phyloP scores from a whole-genome alignment of 2,329 filamentous ascomycete genomes.

The Fonsecaea multimorphosa region DNA sequence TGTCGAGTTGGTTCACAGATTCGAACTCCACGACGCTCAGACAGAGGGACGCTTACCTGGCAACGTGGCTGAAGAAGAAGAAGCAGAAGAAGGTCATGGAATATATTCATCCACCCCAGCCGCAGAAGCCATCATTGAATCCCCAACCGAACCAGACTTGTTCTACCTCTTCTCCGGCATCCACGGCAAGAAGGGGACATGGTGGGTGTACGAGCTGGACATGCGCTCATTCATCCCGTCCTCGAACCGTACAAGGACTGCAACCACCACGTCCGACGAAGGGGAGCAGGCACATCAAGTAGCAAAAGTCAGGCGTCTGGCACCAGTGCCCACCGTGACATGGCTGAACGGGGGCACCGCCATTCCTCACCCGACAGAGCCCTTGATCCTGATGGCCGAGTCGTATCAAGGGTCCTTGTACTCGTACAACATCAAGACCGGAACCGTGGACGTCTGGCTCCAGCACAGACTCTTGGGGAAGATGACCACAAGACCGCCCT shows the following conservation, averaged over 20 bases:
- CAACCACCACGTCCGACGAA: neutral
- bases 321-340: constrained; percentile 3
- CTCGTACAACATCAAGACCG: constrained; percentile 5
- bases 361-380: neutral
- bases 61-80: neutral
- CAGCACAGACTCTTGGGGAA: constrained; percentile 7
- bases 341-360: constrained; percentile 22
- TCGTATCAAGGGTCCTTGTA: constrained; percentile 14
- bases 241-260: neutral
- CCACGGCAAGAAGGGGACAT: constrained; percentile 15
- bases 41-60: neutral
- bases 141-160: neutral
- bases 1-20: constrained; percentile 11
- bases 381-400: constrained; percentile 22
- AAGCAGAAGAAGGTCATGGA: neutral
- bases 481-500: constrained; percentile 11
- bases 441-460: constrained; percentile 17
- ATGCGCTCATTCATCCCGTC: constrained; percentile 10
- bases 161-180: constrained; percentile 19
- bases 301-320: constrained; percentile 5
- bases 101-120: constrained; percentile 2
- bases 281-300: neutral
- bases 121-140: constrained; percentile 13
- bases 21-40: neutral
- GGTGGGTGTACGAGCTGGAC: constrained; percentile 17